phyloP scores from a whole-genome alignment of 192 early-diverging fungal genomes.

The Backusella morwellensis region DNA sequence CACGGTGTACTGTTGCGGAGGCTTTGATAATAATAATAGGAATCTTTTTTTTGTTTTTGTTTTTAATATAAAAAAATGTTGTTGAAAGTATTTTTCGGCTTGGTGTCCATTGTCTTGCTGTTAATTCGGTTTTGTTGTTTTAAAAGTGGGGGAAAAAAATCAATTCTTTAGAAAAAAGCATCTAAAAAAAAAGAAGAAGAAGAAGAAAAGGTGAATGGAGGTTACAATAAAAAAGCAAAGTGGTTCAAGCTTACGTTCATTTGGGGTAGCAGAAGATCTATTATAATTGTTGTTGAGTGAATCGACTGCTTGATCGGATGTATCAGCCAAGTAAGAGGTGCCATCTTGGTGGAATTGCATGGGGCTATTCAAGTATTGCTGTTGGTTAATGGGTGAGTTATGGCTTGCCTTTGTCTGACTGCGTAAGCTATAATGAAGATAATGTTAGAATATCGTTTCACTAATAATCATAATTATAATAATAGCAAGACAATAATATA shows the following conservation, averaged over 20 bases:
- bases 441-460: too few relatives aligned
- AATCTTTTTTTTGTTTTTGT: not conserved
- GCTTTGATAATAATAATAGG: not conserved
- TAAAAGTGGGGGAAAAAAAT: not conserved
- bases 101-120: not conserved
- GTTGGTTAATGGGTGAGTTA: conserved; percentile 7
- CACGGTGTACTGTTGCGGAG: not conserved
- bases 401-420: conserved; percentile 17
- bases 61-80: not conserved
- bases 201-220: not conserved
- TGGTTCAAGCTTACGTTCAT: not conserved
- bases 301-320: not conserved
- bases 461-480: not conserved
- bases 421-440: conserved; percentile 1
- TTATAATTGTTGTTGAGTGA: not conserved
- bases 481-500: not conserved
- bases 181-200: not conserved
- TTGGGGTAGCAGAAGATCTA: not conserved
- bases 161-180: not conserved
- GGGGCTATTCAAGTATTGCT: conserved; percentile 10
- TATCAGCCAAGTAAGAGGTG: not conserved
- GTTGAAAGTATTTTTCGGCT: not conserved
- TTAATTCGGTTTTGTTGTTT: not conserved
- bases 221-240: not conserved
- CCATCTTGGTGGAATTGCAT: not conserved